Base-by-base conservation (phyloP, 2,329 filamentous ascomycete species). In the Talaromyces sp. region DNA sequence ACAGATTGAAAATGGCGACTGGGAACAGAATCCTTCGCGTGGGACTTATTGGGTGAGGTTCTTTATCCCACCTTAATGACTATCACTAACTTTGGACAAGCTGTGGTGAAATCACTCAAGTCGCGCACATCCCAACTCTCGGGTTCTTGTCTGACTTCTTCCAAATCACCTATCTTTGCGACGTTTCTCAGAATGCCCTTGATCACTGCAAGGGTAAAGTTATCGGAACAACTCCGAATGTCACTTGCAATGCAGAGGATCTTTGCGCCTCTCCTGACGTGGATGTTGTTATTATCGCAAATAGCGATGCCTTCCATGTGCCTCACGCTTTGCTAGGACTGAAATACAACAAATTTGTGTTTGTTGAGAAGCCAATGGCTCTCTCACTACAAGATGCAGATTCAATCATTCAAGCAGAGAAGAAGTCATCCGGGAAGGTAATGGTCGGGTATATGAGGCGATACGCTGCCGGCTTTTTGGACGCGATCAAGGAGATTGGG, bases 371-470 rank as follows among this genome's bases (percentile, higher is more conserved):
- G 60, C 83, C 83, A 0, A 62, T 82, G 14, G 73, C 82, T 0
- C 62, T 85, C 1, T 77, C 70, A 4, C 64, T 78, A 7, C 70
- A 66, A 1, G 77, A 79, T 36, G 68, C 76, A 0, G 66, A 80
- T 29, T 56, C 63, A 0, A 75, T 86, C 22, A 69, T 79, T 19
- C 75, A 70, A 0, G 81, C 81, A 0, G 82, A 85, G 62, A 67
- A 75, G 52, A 56, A 54, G 1, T 74, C 75, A 0, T 60, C 65
- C 2, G 80, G 76, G 0, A 71, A 64, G 20, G 75, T 84, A 0
- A 80, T 86, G 63, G 80, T 86, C 0, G 83, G 82, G 2, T 82
- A 82, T 52, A 85, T 85, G 82, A 70, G 84, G 14, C 75, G 84
- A 3, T 85, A 84, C 61, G 82, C 84, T 0, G 63, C 77, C 0